Conservation (phyloP, 441 rosid species). For the Corymbia calophylla region DNA sequence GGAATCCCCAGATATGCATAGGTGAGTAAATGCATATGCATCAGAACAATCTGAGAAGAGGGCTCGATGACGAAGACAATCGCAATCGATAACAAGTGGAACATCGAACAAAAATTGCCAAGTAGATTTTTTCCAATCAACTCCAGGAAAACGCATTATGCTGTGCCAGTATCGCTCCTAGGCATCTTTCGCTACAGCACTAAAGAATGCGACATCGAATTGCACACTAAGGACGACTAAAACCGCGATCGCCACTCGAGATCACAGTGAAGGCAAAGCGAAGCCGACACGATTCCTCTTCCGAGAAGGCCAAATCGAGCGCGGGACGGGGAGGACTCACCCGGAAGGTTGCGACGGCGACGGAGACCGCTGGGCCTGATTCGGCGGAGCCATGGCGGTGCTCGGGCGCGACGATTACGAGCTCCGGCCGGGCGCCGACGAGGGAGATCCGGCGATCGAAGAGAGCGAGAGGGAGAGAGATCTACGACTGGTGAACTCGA, state of each 20-base stretch:
- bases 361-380: conserved; percentile 58
- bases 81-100: background rate
- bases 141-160: background rate
- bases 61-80: background rate
- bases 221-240: background rate
- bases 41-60: background rate
- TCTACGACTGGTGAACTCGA: background rate
- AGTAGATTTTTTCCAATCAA: background rate
- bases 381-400: conserved; percentile 73
- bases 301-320: background rate
- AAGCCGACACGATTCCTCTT: background rate
- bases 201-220: background rate
- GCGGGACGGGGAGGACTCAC: conserved; percentile 26
- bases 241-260: background rate
- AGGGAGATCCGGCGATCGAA: background rate
- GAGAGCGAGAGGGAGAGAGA: background rate
- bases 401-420: background rate
- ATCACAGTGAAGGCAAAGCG: background rate
- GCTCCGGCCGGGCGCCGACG: background rate
- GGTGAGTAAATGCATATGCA: background rate
- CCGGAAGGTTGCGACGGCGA: conserved; percentile 97
- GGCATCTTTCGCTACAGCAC: background rate
- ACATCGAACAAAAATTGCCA: background rate
- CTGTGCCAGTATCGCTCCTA: background rate
- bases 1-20: too few relatives aligned